phyloP scores from a whole-genome alignment of 768 basidiomycete species.

The Naganishia friedmannii region DNA sequence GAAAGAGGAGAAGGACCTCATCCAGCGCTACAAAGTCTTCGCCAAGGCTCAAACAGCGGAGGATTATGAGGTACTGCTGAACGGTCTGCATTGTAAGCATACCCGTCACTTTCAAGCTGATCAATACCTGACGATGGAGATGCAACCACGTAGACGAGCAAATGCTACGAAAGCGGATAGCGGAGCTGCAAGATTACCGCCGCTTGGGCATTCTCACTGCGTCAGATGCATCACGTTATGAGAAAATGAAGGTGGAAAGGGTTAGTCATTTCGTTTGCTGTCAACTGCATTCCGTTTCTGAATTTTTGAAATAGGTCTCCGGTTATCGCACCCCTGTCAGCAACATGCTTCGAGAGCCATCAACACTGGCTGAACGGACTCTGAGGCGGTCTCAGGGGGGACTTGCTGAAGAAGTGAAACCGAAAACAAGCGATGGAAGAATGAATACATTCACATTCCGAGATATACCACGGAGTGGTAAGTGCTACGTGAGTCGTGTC shows the following conservation, averaged over 20 bases:
- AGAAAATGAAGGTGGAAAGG: slow-evolving; percentile 67
- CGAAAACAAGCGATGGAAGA: neutral
- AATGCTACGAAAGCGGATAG: slow-evolving; percentile 77
- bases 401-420: neutral
- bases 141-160: slow-evolving; percentile 68
- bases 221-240: slow-evolving; percentile 89
- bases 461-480: slow-evolving; percentile 14
- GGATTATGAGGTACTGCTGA: slow-evolving; percentile 82
- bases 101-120: neutral
- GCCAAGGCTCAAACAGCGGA: slow-evolving; percentile 83
- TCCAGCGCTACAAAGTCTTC: slow-evolving; percentile 84
- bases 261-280: slow-evolving; percentile 61
- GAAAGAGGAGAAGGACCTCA: slow-evolving; percentile 85
- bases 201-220: slow-evolving; percentile 75
- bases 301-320: neutral
- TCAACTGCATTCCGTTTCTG: neutral
- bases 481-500: neutral
- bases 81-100: slow-evolving; percentile 81
- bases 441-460: slow-evolving; percentile 8
- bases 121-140: neutral
- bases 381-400: slow-evolving; percentile 1
- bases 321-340: slow-evolving; percentile 2
- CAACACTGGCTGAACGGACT: slow-evolving; percentile 1
- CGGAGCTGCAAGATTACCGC: slow-evolving; percentile 86
- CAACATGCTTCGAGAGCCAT: slow-evolving; percentile 24